Conservation (phyloP, 2,329 filamentous ascomycete genomes). For the Xylariales sp. region DNA sequence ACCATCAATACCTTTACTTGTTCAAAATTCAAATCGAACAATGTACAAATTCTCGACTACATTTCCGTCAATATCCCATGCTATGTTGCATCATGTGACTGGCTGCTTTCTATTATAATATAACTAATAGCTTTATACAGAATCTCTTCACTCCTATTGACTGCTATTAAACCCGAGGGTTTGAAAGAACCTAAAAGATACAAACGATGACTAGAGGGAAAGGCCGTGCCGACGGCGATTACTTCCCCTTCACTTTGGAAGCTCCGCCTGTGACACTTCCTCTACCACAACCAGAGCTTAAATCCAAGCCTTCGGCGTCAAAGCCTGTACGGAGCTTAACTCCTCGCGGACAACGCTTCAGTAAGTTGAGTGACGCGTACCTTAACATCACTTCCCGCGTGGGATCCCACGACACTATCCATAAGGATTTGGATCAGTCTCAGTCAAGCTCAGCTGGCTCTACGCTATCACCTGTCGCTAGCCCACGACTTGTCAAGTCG, state of each 20-base stretch:
- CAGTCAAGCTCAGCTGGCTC: slow-evolving; percentile 13
- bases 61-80: background rate
- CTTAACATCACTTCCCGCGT: slow-evolving; percentile 52
- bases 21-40: background rate
- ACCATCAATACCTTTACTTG: background rate
- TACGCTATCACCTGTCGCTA: slow-evolving; percentile 11
- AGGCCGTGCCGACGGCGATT: slow-evolving; percentile 21
- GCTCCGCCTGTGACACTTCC: background rate
- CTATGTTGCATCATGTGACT: background rate
- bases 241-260: slow-evolving; percentile 23
- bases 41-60: background rate
- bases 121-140: slow-evolving; percentile 17
- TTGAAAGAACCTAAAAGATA: background rate
- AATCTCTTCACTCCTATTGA: background rate
- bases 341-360: slow-evolving; percentile 52
- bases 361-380: slow-evolving; percentile 54
- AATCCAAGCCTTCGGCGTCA: background rate
- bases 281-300: background rate
- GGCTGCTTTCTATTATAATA: background rate
- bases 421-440: slow-evolving; percentile 21
- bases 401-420: slow-evolving; percentile 34
- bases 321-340: slow-evolving; percentile 40
- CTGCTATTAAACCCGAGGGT: background rate
- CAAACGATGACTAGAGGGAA: slow-evolving; percentile 36
- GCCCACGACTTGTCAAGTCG: slow-evolving; percentile 14